Percentiles rank a stretch among this genome's conserved stretches.
Evolutionary conservation across 495 filamentous ascomycete species (phyloP).

Genomic region (Paragyromitra xinjiangensis): DNA sequence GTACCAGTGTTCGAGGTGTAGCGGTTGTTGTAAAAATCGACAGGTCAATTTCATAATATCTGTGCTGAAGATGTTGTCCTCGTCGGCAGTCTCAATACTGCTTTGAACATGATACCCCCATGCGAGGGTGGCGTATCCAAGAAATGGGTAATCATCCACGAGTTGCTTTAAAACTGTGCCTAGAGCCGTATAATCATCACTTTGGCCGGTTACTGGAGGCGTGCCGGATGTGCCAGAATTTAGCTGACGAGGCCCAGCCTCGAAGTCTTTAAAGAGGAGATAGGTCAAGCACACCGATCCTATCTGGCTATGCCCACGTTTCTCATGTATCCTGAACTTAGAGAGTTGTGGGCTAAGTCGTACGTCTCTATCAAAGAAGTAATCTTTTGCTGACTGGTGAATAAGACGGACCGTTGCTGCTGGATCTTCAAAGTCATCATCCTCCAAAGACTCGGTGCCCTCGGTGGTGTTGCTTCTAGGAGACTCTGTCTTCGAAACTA

Average conservation of each 20-base stretch:
- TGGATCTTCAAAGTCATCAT: slow-evolving; percentile 3
- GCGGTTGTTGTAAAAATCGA: slow-evolving; percentile 21
- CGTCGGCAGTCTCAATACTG: not conserved
- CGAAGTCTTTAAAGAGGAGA: slow-evolving; percentile 32
- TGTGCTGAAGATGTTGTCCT: not conserved
- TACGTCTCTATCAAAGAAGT: slow-evolving; percentile 22
- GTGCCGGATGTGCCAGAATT: not conserved
- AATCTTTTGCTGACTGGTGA: slow-evolving; percentile 38
- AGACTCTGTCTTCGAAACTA: not conserved
- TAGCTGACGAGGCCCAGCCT: not conserved
- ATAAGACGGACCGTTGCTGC: slow-evolving; percentile 31
- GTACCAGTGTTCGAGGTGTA: slow-evolving; percentile 15
- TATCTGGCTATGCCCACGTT: slow-evolving; percentile 15
- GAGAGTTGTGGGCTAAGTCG: slow-evolving; percentile 18
- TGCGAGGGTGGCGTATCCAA: slow-evolving; percentile 1
- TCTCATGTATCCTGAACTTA: slow-evolving; percentile 20
- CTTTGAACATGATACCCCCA: slow-evolving; percentile 24
- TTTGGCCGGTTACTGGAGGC: not conserved
- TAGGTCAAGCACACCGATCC: slow-evolving; percentile 13
- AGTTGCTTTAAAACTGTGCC: not conserved
- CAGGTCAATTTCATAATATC: not conserved
- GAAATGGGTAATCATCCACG: slow-evolving; percentile 1
- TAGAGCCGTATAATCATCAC: not conserved
- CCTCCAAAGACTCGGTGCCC: not conserved
- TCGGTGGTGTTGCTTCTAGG: not conserved